phyloP scores from a whole-genome alignment of 495 filamentous ascomycete species.

The Aspergillus asperescens region DNA sequence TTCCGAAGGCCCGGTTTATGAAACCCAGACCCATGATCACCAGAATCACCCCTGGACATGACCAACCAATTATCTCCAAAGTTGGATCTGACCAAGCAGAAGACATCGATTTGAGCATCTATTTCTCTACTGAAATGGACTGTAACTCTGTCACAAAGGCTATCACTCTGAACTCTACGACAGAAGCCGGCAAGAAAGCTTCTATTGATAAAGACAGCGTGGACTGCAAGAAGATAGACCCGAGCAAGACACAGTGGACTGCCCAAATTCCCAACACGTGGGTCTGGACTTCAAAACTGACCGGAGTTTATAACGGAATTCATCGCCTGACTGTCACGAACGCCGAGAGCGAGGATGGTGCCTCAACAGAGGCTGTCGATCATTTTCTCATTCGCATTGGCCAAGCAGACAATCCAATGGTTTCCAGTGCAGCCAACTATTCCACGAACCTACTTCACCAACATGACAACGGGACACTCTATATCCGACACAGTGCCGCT shows the following conservation, averaged over 20 bases:
- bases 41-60: slow-evolving; percentile 59
- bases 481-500: slow-evolving; percentile 53
- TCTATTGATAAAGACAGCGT: slow-evolving; percentile 39
- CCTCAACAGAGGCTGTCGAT: slow-evolving; percentile 47
- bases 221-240: slow-evolving; percentile 34
- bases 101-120: slow-evolving; percentile 45
- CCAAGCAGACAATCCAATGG: slow-evolving; percentile 53
- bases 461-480: slow-evolving; percentile 37
- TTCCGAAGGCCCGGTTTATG: slow-evolving; percentile 48
- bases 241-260: slow-evolving; percentile 26
- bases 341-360: slow-evolving; percentile 34
- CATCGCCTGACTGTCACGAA: slow-evolving; percentile 58
- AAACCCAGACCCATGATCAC: slow-evolving; percentile 61
- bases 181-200: slow-evolving; percentile 37
- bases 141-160: slow-evolving; percentile 50
- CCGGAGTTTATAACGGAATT: slow-evolving; percentile 59
- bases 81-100: slow-evolving; percentile 41
- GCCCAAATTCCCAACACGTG: slow-evolving; percentile 53
- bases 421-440: slow-evolving; percentile 57
- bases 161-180: slow-evolving; percentile 52
- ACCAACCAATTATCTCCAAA: slow-evolving; percentile 51
- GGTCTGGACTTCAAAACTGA: slow-evolving; percentile 50
- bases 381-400: slow-evolving; percentile 55
- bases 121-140: slow-evolving; percentile 60
- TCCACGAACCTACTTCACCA: slow-evolving; percentile 45